Percentiles rank a stretch among this genome's conserved stretches.
Conservation (phyloP, 2,329 filamentous ascomycete genomes). For the Escovopsis sp. region DNA sequence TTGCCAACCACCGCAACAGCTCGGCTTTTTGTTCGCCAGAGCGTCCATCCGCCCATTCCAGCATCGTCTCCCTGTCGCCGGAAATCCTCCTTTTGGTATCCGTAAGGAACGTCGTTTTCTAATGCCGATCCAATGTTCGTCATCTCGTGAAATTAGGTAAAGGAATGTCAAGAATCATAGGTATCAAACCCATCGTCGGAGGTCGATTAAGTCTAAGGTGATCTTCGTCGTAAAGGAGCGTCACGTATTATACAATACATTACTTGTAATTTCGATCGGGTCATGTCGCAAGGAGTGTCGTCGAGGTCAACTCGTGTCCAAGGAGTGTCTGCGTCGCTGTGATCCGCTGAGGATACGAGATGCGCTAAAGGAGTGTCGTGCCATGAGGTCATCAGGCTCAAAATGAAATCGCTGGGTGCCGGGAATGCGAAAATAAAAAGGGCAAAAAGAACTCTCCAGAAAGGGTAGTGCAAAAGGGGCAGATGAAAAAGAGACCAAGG, state of each 20-base stretch:
- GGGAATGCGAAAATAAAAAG: constrained; percentile 11
- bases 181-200: constrained; percentile 16
- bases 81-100: constrained; percentile 16
- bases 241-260: constrained; percentile 18
- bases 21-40: not conserved
- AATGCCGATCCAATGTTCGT: constrained; percentile 19
- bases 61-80: constrained; percentile 24
- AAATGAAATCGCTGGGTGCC: constrained; percentile 2
- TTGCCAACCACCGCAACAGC: not conserved
- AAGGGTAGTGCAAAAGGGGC: too few species aligned
- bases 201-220: constrained; percentile 11
- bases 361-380: constrained; percentile 19
- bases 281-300: constrained; percentile 14
- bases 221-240: constrained; percentile 19
- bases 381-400: constrained; percentile 14
- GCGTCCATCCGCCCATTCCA: constrained; percentile 36
- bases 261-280: constrained; percentile 7
- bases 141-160: constrained; percentile 8
- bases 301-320: constrained; percentile 16
- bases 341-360: constrained; percentile 15
- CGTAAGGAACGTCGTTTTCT: constrained; percentile 29
- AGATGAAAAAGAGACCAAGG: too few species aligned
- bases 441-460: constrained; percentile 9
- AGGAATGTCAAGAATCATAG: constrained; percentile 20
- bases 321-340: constrained; percentile 9